A percentile compares a stretch with the other conserved stretches of the same genome.
These are phyloP conservation scores for Suillus clintonianus DNA, from an alignment of 768 basidiomycete genomes.

Conservation along the genomic window DNA sequence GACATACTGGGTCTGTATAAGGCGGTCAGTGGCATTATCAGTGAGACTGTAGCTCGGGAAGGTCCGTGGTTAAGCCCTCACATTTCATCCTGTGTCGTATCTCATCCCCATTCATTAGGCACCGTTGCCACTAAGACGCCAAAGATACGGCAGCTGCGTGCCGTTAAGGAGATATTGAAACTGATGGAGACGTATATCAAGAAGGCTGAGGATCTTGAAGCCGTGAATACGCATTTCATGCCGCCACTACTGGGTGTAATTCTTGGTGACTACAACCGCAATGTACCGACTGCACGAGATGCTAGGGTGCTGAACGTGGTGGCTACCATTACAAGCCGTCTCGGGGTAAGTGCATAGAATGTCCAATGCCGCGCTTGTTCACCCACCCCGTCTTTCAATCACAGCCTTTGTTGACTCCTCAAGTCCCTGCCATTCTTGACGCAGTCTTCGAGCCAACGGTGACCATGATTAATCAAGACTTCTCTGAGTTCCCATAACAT, in stretches of 20 bases:
- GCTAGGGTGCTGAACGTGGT: slow-evolving; percentile 97
- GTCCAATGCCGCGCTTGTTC: slow-evolving; percentile 1
- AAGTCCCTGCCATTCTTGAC: slow-evolving; percentile 93
- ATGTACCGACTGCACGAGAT: slow-evolving; percentile 90
- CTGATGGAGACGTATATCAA: slow-evolving; percentile 97
- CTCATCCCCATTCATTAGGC: slow-evolving; percentile 46
- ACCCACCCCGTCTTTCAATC: slow-evolving; percentile 6
- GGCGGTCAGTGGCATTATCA: slow-evolving; percentile 95
- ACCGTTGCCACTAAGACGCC: slow-evolving; percentile 94
- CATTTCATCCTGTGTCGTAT: not conserved
- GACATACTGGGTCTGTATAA: slow-evolving; percentile 99
- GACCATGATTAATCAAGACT: slow-evolving; percentile 99
- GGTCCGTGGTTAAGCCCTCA: slow-evolving; percentile 43
- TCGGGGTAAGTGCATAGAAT: slow-evolving; percentile 66
- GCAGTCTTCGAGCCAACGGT: slow-evolving; percentile 97
- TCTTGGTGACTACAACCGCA: slow-evolving; percentile 94
- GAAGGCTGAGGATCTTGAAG: slow-evolving; percentile 95
- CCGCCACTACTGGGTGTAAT: slow-evolving; percentile 95
- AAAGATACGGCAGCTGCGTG: slow-evolving; percentile 89
- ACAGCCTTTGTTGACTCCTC: slow-evolving; percentile 84
- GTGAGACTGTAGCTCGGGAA: slow-evolving; percentile 85
- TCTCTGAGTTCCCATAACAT: slow-evolving; percentile 96
- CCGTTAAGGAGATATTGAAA: slow-evolving; percentile 97
- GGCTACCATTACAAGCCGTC: slow-evolving; percentile 87
- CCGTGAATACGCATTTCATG: slow-evolving; percentile 89